A percentile compares a stretch with the other conserved stretches of the same genome.
Conservation (phyloP, 257 asterid species). For the Capsicum baccatum region DNA sequence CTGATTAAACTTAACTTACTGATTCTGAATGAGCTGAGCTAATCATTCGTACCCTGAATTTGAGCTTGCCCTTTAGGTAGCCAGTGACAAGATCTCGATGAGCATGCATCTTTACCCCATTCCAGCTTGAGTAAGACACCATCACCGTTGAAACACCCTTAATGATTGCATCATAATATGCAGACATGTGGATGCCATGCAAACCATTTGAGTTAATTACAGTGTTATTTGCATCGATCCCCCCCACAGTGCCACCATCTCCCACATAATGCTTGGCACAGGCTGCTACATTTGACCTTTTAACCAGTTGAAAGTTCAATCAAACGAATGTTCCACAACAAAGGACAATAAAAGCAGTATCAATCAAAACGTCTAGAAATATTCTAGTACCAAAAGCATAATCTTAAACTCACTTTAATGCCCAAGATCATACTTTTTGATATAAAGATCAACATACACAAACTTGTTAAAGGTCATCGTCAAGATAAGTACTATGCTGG, state of each 20-base stretch:
- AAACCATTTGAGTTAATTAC: conserved; percentile 38
- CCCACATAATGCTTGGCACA: conserved; percentile 53
- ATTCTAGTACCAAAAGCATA: conserved; percentile 5
- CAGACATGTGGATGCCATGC: conserved; percentile 46
- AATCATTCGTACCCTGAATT: conserved; percentile 33
- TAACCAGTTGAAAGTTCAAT: not conserved
- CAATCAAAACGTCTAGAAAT: not conserved
- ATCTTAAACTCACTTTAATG: not conserved
- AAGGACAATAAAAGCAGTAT: not conserved
- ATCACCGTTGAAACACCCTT: conserved; percentile 46
- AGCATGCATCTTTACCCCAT: conserved; percentile 48
- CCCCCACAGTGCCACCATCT: conserved; percentile 47
- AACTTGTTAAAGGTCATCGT: not conserved
- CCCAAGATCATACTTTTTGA: not conserved
- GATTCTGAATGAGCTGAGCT: conserved; percentile 19
- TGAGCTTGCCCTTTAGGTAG: conserved; percentile 40
- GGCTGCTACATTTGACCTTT: conserved; percentile 42
- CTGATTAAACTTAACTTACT: not conserved
- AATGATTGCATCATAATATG: conserved; percentile 32
- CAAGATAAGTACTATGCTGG: not conserved
- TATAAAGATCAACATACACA: not conserved
- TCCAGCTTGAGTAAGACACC: conserved; percentile 49
- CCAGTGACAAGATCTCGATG: conserved; percentile 41
- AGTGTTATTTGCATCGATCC: conserved; percentile 45
- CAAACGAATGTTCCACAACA: not conserved